These are phyloP conservation scores for Cladophialophora yegresii DNA, from an alignment of 2,329 filamentous ascomycete species.

Conservation along the genomic window DNA sequence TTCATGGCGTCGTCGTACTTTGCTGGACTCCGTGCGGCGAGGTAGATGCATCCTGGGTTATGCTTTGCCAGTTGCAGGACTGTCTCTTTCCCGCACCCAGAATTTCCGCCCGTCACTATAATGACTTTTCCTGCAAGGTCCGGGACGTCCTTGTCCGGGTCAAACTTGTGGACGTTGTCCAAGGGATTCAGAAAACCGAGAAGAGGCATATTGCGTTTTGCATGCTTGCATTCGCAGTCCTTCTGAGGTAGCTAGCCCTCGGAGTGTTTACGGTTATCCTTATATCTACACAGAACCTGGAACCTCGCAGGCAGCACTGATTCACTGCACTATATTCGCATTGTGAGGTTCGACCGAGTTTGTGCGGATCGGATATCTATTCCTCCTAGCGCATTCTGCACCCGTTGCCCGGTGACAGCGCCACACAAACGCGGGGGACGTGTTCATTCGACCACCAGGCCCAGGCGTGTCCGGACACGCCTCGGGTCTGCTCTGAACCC, in stretches of 20 bases:
- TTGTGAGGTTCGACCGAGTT: slow-evolving; percentile 10
- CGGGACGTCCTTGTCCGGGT: slow-evolving; percentile 50
- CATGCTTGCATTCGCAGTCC: too few relatives aligned
- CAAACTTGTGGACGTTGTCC: slow-evolving; percentile 38
- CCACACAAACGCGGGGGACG: too few relatives aligned
- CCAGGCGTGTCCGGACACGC: background rate
- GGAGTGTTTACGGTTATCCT: background rate
- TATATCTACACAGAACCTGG: background rate
- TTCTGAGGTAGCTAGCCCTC: too few relatives aligned
- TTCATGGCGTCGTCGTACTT: slow-evolving; percentile 41
- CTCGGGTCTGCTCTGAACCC: background rate
- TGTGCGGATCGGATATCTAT: slow-evolving; percentile 6
- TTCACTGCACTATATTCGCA: background rate
- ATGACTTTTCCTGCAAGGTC: slow-evolving; percentile 54
- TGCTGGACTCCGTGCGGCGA: slow-evolving; percentile 52
- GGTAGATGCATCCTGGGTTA: slow-evolving; percentile 56
- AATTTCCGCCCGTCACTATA: slow-evolving; percentile 55
- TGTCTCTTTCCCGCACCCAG: slow-evolving; percentile 52
- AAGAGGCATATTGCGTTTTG: slow-evolving; percentile 4
- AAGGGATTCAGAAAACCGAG: slow-evolving; percentile 21
- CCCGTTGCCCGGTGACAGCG: background rate
- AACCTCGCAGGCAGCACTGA: background rate
- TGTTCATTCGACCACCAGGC: background rate
- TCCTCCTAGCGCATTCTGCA: slow-evolving; percentile 4
- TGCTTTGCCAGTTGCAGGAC: slow-evolving; percentile 54